Conservation (phyloP, 768 basidiomycete species). For the Leccinum disarticulatum region DNA sequence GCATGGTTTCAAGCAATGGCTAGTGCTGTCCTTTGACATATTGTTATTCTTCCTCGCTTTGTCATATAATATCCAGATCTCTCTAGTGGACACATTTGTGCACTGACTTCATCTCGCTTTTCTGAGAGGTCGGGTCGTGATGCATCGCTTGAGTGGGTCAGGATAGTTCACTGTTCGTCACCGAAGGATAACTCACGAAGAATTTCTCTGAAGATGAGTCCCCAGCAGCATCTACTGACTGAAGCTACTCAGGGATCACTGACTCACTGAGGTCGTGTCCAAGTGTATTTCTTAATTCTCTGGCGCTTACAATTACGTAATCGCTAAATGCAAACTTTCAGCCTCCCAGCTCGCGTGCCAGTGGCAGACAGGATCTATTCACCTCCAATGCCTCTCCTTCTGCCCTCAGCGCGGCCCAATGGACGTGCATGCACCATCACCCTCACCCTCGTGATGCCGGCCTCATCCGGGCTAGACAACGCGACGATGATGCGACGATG, state of each 20-base stretch:
- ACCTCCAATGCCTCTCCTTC: too few species aligned
- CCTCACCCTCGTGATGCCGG: too few species aligned
- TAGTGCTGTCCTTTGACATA: neutral
- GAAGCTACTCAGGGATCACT: slow-evolving; percentile 4
- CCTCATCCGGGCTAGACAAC: too few species aligned
- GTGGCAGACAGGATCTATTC: too few species aligned
- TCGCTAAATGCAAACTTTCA: too few species aligned
- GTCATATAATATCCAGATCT: neutral
- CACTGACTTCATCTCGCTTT: neutral
- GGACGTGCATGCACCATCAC: too few species aligned
- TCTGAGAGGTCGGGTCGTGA: neutral
- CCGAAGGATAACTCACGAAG: neutral
- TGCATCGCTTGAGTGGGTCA: neutral
- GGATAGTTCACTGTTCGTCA: neutral
- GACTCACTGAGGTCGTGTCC: neutral
- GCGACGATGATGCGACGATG: too few species aligned
- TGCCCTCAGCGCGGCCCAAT: too few species aligned
- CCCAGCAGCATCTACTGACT: neutral
- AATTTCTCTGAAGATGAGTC: slow-evolving; percentile 2
- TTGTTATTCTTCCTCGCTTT: neutral
- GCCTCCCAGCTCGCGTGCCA: too few species aligned
- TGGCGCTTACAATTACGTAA: neutral
- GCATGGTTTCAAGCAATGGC: neutral
- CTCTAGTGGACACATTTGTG: neutral
- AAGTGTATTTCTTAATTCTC: neutral